A percentile compares a stretch with the other conserved stretches of the same genome.
Evolutionary conservation across 2,329 filamentous ascomycete species (phyloP).

Genomic region (Penicillium nordicum): DNA sequence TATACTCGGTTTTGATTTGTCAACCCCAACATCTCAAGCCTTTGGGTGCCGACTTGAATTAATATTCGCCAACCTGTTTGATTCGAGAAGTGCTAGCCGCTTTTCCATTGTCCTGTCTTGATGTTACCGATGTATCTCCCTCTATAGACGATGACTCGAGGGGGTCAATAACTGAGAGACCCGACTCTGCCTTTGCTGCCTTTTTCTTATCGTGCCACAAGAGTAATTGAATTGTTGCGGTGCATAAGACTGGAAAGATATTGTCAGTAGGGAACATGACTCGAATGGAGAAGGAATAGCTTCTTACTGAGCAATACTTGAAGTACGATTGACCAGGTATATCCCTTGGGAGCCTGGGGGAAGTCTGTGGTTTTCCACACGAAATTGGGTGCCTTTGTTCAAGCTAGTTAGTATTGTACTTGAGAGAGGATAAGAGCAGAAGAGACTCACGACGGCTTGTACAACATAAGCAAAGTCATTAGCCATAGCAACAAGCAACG

Average conservation of each 20-base stretch:
- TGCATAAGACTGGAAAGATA: background rate
- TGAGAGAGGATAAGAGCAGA: too few relatives aligned
- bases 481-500: slow-evolving; percentile 30
- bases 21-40: background rate
- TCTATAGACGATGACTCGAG: background rate
- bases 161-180: background rate
- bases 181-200: background rate
- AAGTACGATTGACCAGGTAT: slow-evolving; percentile 36
- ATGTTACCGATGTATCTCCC: background rate
- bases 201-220: slow-evolving; percentile 3
- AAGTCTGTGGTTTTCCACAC: slow-evolving; percentile 44
- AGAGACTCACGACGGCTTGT: slow-evolving; percentile 27
- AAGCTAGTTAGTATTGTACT: background rate
- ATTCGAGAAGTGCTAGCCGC: background rate
- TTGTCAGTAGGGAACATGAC: background rate
- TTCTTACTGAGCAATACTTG: slow-evolving; percentile 34
- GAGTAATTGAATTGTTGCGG: background rate
- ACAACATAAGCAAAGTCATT: slow-evolving; percentile 37
- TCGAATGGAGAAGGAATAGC: background rate
- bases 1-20: background rate
- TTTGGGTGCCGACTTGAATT: too few relatives aligned
- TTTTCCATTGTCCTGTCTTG: background rate
- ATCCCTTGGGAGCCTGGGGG: slow-evolving; percentile 38
- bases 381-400: slow-evolving; percentile 35
- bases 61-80: background rate